Base-by-base conservation (phyloP, 108 stramenopile species). In the Cyclotella sp. region DNA sequence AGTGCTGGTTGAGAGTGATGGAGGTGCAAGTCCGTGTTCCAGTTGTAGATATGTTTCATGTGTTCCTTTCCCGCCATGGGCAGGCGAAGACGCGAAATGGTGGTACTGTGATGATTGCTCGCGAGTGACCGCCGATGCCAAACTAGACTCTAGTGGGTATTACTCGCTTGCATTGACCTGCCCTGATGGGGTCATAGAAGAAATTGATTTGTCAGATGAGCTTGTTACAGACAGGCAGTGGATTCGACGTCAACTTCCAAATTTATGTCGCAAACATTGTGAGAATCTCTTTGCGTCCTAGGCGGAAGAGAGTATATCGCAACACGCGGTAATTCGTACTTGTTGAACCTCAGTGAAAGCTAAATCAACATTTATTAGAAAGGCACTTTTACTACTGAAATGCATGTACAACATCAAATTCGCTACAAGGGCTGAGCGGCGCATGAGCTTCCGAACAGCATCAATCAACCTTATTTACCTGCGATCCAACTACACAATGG, bases 61-160 rank as follows among this genome's bases (percentile, higher is more conserved):
- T 68, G 87, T 94, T 2, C 89, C 92, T 46, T 93, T 96, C 73
- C 95, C 95, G 2, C 85, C 84, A 24, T 79, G 84, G 73, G 55
- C 86, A 0, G 81, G 81, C 26, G 76, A 81, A 51, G 73, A 79
- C 46, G 78, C 91, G n/a, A 90, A 89, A 80, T 96, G 93, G 93
- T 96, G 95, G 95, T 86, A 92, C 64, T 96, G 95, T 73, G 93
- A 96, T 70, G 93, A 96, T 70, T 96, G 95, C 54, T 72, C 78
- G 28, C 44, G 47, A 43, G 81, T 87, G 3, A 82, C 68, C 26
- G 86, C 82, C 21, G 84, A 87, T 77, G 86, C 84, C 40, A 84
- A 63, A 52, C 58, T 84, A 46, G 78, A 84, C 21, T 77, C 68
- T n/a, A 84, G 63, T 60, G 80, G 84, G 40, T 78, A 69, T 59